Evolutionary conservation across 1,139 yeast genomes (phyloP).

Genomic region (Candida sp.): DNA sequence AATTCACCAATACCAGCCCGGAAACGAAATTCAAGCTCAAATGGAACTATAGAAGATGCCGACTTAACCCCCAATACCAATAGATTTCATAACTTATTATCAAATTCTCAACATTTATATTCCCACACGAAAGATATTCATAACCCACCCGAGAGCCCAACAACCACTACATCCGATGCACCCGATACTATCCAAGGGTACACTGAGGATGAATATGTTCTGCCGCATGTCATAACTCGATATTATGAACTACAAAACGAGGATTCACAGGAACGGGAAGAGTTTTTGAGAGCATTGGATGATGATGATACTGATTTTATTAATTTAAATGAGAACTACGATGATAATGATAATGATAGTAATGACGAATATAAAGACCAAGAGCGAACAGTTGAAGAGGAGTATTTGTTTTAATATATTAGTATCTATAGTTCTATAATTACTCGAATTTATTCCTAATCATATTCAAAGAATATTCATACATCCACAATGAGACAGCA

Average conservation of each 20-base stretch:
- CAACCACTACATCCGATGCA: constrained; percentile 9
- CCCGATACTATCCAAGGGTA: constrained; percentile 17
- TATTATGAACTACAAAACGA: constrained; percentile 23
- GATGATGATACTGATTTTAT: constrained; percentile 26
- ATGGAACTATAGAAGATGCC: not conserved
- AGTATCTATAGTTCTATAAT: not conserved
- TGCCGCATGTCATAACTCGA: constrained; percentile 39
- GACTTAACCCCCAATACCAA: constrained; percentile 11
- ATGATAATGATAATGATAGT: constrained; percentile 8
- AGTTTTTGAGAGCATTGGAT: constrained; percentile 13
- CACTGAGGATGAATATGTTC: constrained; percentile 36
- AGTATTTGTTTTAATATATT: constrained; percentile 25
- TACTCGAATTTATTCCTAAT: constrained; percentile 4
- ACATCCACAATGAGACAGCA: constrained; percentile 71
- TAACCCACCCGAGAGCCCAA: constrained; percentile 8
- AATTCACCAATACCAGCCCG: not conserved
- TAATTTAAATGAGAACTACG: constrained; percentile 18
- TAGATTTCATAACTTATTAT: constrained; percentile 31
- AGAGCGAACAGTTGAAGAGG: constrained; percentile 23
- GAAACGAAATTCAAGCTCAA: not conserved
- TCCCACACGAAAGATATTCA: constrained; percentile 20
- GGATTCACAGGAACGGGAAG: constrained; percentile 14
- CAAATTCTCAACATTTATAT: constrained; percentile 38
- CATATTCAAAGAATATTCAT: constrained; percentile 42
- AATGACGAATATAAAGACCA: constrained; percentile 11